Percentiles rank a stretch among this genome's conserved stretches.
phyloP scores from a whole-genome alignment of 139 green algal genomes.

The Picochlorum sp. region DNA sequence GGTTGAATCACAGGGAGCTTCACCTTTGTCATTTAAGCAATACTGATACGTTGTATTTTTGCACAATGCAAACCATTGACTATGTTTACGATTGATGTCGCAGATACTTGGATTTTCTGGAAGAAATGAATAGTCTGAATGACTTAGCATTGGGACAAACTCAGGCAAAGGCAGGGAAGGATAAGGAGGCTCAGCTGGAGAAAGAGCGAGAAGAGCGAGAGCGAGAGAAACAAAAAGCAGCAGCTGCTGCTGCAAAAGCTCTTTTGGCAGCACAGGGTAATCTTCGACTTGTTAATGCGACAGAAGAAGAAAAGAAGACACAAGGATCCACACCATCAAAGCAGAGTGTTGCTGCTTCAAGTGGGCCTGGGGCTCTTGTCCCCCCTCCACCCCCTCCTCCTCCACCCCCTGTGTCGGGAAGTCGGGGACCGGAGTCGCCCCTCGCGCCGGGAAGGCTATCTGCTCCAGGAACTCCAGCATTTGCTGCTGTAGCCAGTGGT shows the following conservation, averaged over 20 bases:
- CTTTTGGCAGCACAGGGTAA: slow-evolving; percentile 66
- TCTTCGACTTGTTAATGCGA: slow-evolving; percentile 1
- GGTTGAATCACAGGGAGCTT: no score
- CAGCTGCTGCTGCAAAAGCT: slow-evolving; percentile 56
- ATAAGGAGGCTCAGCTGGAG: slow-evolving; percentile 35
- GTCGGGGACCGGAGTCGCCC: background rate
- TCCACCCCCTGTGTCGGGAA: background rate
- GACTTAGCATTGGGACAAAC: no score
- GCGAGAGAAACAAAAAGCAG: slow-evolving; percentile 56
- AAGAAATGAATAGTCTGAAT: slow-evolving; percentile 42
- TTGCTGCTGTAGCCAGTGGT: background rate
- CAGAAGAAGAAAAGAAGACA: background rate
- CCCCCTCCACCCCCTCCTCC: background rate
- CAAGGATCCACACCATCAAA: background rate
- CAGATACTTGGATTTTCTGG: slow-evolving; percentile 56
- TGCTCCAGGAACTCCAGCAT: background rate
- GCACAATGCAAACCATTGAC: slow-evolving; percentile 25
- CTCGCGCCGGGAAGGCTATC: background rate
- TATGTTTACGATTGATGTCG: slow-evolving; percentile 51
- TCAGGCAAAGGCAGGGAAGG: slow-evolving; percentile 10
- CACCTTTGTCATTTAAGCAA: no score
- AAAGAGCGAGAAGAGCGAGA: slow-evolving; percentile 52
- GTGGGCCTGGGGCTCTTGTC: background rate
- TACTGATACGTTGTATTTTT: no score
- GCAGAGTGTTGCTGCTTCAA: background rate